Evolutionary conservation across 2,329 filamentous ascomycete genomes (phyloP).

Genomic region (Septoria linicola): DNA sequence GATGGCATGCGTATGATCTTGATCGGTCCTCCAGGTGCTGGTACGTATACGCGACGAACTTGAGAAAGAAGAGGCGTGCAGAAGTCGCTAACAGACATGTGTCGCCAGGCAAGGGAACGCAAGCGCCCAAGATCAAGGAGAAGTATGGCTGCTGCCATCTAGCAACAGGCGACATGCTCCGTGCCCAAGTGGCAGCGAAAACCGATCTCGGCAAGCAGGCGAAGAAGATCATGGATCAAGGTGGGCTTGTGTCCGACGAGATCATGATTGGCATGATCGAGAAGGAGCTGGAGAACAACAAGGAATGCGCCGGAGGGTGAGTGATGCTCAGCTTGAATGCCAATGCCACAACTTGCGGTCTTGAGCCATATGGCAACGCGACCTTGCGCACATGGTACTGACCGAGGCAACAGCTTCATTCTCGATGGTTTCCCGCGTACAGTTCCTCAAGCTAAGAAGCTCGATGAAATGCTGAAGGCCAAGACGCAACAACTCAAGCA

Average conservation of each 20-base stretch:
- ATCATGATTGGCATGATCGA: conserved; percentile 99
- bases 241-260: conserved; percentile 94
- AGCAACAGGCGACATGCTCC: conserved; percentile 98
- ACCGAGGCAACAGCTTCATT: conserved; percentile 70
- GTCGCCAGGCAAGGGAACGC: conserved; percentile 86
- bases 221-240: conserved; percentile 99
- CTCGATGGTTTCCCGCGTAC: conserved; percentile 98
- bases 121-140: conserved; percentile 97
- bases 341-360: not conserved
- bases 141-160: conserved; percentile 96
- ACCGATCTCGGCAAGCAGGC: conserved; percentile 90
- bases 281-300: conserved; percentile 89
- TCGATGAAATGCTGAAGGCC: conserved; percentile 83
- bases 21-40: conserved; percentile 95
- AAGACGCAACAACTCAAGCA: conserved; percentile 86
- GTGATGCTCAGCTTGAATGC: conserved; percentile 33
- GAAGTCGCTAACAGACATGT: conserved; percentile 15
- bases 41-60: conserved; percentile 58
- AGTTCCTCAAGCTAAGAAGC: conserved; percentile 88
- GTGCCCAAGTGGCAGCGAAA: conserved; percentile 97
- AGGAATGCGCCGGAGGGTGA: conserved; percentile 95
- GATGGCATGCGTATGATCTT: conserved; percentile 87
- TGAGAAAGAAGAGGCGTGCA: not conserved
- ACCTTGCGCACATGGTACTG: too few species aligned
- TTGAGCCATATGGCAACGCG: not conserved